These are phyloP conservation scores for Picea abies DNA, from an alignment of 83 land plant species.

Conservation along the genomic window DNA sequence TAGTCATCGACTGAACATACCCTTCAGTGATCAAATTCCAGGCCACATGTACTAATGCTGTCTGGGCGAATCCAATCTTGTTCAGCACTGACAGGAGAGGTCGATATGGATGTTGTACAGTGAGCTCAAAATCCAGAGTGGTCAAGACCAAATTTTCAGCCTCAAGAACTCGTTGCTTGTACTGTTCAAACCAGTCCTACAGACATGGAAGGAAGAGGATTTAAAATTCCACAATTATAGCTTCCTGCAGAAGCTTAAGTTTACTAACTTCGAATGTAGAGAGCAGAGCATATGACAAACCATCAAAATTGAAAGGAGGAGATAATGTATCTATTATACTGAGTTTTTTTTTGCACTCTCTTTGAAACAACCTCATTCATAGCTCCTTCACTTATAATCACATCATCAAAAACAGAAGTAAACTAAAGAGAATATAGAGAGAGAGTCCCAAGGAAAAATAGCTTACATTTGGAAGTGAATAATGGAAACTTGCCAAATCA, in stretches of 20 bases:
- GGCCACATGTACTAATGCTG: constrained; percentile 20
- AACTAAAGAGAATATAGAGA: neutral
- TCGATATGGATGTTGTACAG: constrained; percentile 27
- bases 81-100: constrained; percentile 21
- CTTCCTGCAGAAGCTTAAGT: neutral
- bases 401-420: neutral
- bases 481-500: constrained; percentile 26
- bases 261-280: neutral
- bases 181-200: constrained; percentile 37
- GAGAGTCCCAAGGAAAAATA: neutral
- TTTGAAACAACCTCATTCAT: neutral
- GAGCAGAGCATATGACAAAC: neutral
- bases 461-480: constrained; percentile 6
- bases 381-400: neutral
- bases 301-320: neutral
- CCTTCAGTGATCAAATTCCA: constrained; percentile 32
- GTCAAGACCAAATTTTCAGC: constrained; percentile 29
- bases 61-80: constrained; percentile 22
- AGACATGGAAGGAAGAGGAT: constrained; percentile 6
- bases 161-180: constrained; percentile 18
- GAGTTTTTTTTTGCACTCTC: neutral
- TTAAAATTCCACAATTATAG: constrained; percentile 1
- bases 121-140: constrained; percentile 29
- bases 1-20: constrained; percentile 3
- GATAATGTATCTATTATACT: neutral